Percentiles rank a stretch among this genome's conserved stretches.
Conservation (phyloP, 2,329 filamentous ascomycete species). For the Cladophialophora bantiana region DNA sequence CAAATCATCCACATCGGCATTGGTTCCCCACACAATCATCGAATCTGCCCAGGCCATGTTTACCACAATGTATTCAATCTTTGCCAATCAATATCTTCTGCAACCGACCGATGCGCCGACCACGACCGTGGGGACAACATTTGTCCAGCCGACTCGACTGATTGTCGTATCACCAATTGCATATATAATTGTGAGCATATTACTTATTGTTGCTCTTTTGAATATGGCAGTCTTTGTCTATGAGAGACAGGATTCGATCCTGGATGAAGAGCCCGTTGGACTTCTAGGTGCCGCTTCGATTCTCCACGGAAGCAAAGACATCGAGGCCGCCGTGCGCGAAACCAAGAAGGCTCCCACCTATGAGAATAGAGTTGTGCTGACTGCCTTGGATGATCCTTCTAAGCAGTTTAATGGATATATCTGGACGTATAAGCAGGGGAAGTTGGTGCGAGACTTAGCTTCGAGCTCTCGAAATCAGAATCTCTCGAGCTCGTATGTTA, state of each 20-base stretch:
- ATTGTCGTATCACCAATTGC: constrained; percentile 6
- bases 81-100: constrained; percentile 1
- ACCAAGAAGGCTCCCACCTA: neutral
- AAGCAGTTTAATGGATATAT: neutral
- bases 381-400: neutral
- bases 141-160: constrained; percentile 1
- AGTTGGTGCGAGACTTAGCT: neutral
- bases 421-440: neutral
- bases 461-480: neutral
- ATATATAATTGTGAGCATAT: constrained; percentile 9
- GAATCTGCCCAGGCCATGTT: constrained; percentile 2
- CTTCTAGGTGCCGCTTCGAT: constrained; percentile 5
- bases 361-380: neutral
- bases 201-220: neutral
- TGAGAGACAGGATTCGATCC: constrained; percentile 3
- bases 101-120: neutral
- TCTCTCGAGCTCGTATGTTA: neutral
- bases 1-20: neutral
- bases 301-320: constrained; percentile 5
- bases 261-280: constrained; percentile 12
- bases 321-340: neutral
- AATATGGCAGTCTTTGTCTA: neutral
- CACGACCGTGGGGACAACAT: neutral
- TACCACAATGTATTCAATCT: neutral
- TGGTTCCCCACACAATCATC: neutral